Base-by-base conservation (phyloP, 805 yeast species). In the Candida arabinofermentans region DNA sequence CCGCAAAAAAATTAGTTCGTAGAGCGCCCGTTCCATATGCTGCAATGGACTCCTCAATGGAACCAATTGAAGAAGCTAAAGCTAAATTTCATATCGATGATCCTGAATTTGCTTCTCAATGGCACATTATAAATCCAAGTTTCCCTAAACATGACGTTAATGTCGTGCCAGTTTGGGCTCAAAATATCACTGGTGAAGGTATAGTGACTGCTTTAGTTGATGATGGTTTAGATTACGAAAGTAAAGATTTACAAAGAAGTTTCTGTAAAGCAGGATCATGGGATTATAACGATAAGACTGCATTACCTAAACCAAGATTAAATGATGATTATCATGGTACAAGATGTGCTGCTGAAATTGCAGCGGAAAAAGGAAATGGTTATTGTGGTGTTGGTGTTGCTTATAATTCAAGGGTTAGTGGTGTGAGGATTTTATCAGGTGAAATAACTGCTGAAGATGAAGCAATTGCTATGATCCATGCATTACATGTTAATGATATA, bases 381-480 rank as follows among this genome's bases (percentile, higher is more conserved):
- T 82, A 72, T 17, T 93, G 99, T 65, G 99, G 99, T n/a, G 74
- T 93, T 6, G 99, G 99, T 35, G 95, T 90, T n/a, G 98, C 97
- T 0, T 89, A 77, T 54, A 77, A 79, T 43, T 79, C 96, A 4
- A 77, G 83, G 54, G 95, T 93, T 2, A 74, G 96, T 2, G 99
- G 99, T 0, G 77, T 93, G 26, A 76, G 99, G 40, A 91, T 93
- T 44, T 72, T 93, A 35, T 83, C 95, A 2, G 95, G 88, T 2
- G 70, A 75, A 35, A 77, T 93, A 37, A 79, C 91, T 3, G 69
- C 86, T 3, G 96, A 83, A 44, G 96, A 90, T 48, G 99, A 93
- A 63, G 98, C 98, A 0, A 78, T 85, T 2, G 85, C 98, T 1
- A 69, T 93, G 71, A 72, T 86, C 27, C 84, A 86, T 62, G 90